phyloP scores from a whole-genome alignment of 2,329 filamentous ascomycete genomes.

The Neofusicoccum parvum region DNA sequence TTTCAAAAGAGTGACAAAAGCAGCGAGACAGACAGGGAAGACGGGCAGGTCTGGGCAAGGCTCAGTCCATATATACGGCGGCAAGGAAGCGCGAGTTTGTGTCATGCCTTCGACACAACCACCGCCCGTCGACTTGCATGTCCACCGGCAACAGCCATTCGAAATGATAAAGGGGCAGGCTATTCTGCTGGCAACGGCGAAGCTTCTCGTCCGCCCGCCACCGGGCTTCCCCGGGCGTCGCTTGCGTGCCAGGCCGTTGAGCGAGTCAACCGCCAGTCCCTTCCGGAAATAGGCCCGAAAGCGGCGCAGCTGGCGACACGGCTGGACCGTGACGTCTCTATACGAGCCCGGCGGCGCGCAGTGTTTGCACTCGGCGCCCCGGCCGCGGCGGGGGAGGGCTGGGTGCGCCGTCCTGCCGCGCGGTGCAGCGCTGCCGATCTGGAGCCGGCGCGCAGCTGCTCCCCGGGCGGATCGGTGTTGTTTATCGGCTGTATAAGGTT shows the following conservation, averaged over 20 bases:
- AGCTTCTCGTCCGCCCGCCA: not conserved
- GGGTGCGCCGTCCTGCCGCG: too few relatives aligned
- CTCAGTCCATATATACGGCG: not conserved
- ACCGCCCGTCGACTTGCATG: not conserved
- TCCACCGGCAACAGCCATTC: not conserved
- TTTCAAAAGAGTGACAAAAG: slow-evolving; percentile 6
- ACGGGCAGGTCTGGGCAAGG: not conserved
- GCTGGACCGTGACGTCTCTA: not conserved
- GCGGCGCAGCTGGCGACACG: not conserved
- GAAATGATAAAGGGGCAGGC: slow-evolving; percentile 9
- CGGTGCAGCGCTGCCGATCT: not conserved
- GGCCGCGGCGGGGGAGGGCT: too few relatives aligned
- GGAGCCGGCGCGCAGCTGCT: not conserved
- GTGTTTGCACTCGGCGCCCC: not conserved
- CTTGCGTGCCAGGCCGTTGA: not conserved
- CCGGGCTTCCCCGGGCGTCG: not conserved
- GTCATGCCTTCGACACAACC: not conserved
- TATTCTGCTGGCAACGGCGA: not conserved
- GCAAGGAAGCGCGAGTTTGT: not conserved
- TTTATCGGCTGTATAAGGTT: not conserved
- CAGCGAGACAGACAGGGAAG: not conserved
- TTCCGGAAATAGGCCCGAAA: slow-evolving; percentile 9
- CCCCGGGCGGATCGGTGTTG: not conserved
- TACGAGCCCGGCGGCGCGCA: not conserved
- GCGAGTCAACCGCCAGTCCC: not conserved